phyloP scores from a whole-genome alignment of 345 rosid species.

The Moricandia arvensis region DNA sequence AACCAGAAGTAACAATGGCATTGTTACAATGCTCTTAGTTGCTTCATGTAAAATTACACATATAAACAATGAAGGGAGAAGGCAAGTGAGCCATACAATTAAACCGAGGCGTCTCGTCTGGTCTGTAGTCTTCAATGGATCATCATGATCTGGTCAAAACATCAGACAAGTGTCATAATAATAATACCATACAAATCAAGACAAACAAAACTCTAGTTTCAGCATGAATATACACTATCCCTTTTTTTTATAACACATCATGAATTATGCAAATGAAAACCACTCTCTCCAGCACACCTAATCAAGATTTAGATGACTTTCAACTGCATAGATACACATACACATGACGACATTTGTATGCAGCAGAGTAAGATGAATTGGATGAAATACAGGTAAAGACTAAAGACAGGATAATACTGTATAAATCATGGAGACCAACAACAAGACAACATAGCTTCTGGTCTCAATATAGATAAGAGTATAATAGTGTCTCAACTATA shows the following conservation, averaged over 20 bases:
- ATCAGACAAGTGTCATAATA: not conserved
- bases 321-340: no score
- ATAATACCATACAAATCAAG: not conserved
- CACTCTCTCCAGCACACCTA: not conserved
- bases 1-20: no score
- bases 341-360: no score
- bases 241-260: not conserved
- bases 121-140: slow-evolving; percentile 91
- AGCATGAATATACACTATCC: not conserved
- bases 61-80: not conserved
- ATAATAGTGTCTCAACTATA: not conserved
- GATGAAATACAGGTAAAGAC: not conserved
- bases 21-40: not conserved
- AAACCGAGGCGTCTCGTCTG: slow-evolving; percentile 92
- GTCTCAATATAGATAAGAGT: not conserved
- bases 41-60: no score
- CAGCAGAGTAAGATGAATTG: no score
- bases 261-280: not conserved
- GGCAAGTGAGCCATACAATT: slow-evolving; percentile 49
- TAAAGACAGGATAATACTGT: no score
- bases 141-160: slow-evolving; percentile 67
- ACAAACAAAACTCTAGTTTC: not conserved
- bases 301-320: not conserved
- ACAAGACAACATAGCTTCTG: not conserved
- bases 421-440: not conserved